phyloP scores from a whole-genome alignment of 306 rosid species.

The Morella rubra region DNA sequence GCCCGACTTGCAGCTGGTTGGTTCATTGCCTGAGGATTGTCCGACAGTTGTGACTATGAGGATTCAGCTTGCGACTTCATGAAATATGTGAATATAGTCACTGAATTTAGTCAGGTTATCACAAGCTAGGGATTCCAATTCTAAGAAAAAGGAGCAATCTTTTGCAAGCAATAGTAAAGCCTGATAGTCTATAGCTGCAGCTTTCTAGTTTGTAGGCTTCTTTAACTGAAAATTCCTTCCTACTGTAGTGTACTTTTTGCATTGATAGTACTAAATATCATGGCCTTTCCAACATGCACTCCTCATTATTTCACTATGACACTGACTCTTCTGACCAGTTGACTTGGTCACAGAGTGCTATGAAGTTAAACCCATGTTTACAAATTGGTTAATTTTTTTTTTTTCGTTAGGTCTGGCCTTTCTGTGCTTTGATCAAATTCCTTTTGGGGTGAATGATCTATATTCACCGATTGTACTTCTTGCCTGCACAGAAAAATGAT shows the following conservation, averaged over 20 bases:
- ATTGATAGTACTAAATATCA: background rate
- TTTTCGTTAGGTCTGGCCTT: background rate
- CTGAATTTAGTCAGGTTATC: background rate
- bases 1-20: background rate
- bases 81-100: background rate
- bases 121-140: background rate
- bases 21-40: background rate
- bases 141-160: background rate
- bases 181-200: background rate
- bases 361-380: background rate
- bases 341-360: conserved; percentile 4
- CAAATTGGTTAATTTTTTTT: background rate
- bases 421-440: background rate
- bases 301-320: background rate
- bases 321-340: background rate
- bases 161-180: background rate
- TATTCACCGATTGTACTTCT: conserved; percentile 4
- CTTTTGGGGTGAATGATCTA: background rate
- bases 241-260: background rate
- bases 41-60: background rate
- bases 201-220: background rate
- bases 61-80: background rate
- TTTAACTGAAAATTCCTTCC: background rate
- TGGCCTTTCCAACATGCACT: background rate
- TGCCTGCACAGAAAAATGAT: conserved; percentile 65